Evolutionary conservation across 2,329 filamentous ascomycete species (phyloP), one percentile per base, ranked within the genome.

Genomic region (Botryosphaeria dothidea): DNA sequence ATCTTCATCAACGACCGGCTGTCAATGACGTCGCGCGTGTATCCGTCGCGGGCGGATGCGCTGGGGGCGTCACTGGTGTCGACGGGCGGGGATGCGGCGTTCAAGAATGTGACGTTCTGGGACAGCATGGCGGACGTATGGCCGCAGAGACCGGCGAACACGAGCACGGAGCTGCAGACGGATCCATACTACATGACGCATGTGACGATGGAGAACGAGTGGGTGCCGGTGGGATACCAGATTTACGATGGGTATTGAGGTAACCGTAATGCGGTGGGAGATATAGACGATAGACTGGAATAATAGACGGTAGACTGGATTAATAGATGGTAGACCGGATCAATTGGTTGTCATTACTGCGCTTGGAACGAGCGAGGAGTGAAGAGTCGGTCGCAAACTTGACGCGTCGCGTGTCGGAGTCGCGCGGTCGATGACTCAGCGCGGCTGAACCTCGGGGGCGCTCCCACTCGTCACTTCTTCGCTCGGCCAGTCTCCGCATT

Each of bases 1-100:
- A 69, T 84, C 27, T 82, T 80, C 67, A 71, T 82, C 46, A 83
- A 83, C 66, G 79, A 77, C 61, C 75, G 75, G 52, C 76, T 78
- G 68, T 73, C 74, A 68, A 66, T 78, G 41, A 77, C 73, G 31
- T 81, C 81, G 4, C 75, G 81, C 41, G 79, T 83, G 49, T 84
- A 83, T 67, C 81, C 81, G 11, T 72, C 72, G 34, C 77, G 78
- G 65, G 72, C 71, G 23, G 81, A 81, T 68, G 41, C 57, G 11
- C n/a, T 61, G 27, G 27, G n/a, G 3, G 57, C n/a, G 8, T 15
- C 43, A 15, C n/a, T 48, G 0, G 57, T 61, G 5, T 36, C 57
- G 27, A 36, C 41, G 5, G 41, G 31, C 0, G 45, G 45, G 7
- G 6, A 5, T 9, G 43, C 63, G 1, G 31, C 27, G 19, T 65